These are phyloP conservation scores for Hypomontagnella submonticulosa DNA, from an alignment of 495 filamentous ascomycete genomes.

Conservation along the genomic window DNA sequence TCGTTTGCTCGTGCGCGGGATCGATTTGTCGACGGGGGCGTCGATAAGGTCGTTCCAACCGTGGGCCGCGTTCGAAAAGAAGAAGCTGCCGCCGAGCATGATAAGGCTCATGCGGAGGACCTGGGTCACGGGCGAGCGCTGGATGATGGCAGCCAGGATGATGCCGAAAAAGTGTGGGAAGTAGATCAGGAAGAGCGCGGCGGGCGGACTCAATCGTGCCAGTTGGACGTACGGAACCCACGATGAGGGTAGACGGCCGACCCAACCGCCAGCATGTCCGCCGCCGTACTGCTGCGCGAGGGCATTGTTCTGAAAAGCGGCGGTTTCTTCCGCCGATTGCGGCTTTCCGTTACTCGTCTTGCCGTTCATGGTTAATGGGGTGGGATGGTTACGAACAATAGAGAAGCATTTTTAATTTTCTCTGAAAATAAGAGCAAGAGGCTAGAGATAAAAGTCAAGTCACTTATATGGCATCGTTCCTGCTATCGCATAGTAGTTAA, in stretches of 20 bases:
- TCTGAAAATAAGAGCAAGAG: slow-evolving; percentile 1
- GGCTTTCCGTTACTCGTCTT: slow-evolving; percentile 36
- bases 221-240: slow-evolving; percentile 55
- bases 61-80: slow-evolving; percentile 55
- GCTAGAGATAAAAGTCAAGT: slow-evolving; percentile 6
- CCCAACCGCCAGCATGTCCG: slow-evolving; percentile 47
- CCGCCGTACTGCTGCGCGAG: slow-evolving; percentile 48
- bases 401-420: slow-evolving; percentile 11
- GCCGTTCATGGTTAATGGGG: slow-evolving; percentile 12
- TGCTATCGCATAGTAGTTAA: slow-evolving; percentile 8
- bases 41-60: slow-evolving; percentile 60
- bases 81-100: slow-evolving; percentile 54
- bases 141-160: slow-evolving; percentile 49
- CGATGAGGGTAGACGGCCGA: slow-evolving; percentile 42
- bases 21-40: slow-evolving; percentile 50
- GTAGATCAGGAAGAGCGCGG: slow-evolving; percentile 52
- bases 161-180: slow-evolving; percentile 55
- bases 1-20: slow-evolving; percentile 50
- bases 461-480: slow-evolving; percentile 29
- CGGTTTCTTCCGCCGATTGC: slow-evolving; percentile 21
- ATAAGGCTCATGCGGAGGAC: slow-evolving; percentile 36
- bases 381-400: slow-evolving; percentile 8
- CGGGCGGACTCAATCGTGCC: slow-evolving; percentile 50
- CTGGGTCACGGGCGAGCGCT: slow-evolving; percentile 27
- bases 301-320: slow-evolving; percentile 32